Evolutionary conservation across 78 protist species (phyloP), one percentile per base, ranked within the genome.

Genomic region (Cyanophora paradoxa): DNA sequence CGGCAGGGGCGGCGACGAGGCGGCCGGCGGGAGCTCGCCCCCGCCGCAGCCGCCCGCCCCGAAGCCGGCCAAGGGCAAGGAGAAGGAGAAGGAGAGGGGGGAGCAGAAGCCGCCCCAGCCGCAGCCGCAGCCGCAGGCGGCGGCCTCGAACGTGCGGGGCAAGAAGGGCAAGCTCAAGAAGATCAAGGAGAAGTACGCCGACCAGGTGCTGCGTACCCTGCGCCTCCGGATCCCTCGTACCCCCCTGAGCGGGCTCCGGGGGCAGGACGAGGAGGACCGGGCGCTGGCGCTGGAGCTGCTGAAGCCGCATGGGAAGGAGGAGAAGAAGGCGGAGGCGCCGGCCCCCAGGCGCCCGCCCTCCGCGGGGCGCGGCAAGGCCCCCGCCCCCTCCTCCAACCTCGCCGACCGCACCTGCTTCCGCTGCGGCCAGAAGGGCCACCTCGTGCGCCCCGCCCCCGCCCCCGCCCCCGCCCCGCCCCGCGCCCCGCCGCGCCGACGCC

Each of bases 201-300:
- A 86, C 50, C 93, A 93, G 28, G 61, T 54, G 30, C 13, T 10
- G 36, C 14, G 13, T n/a, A n/a, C n/a, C n/a, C 61, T 54, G 13
- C 28, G 6, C 28, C 61, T 54, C 61, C 61, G 30, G 7, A 6
- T 6, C 14, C 61, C 7, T 13, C 28, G 30, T 54, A 10, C 61
- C 7, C 61, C 30, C 14, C 30, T 54, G 61, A 13, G 61, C 13
- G 61, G 7, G 7, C 28, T 19, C 13, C 28, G 62, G 62, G 62
- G 33, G 62, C 68, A 61, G 74, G 97, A 93, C 77, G 97, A 93
- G 33, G 97, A 93, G 31, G 97, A 93, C 39, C 72, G 79, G 19
- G 61, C 11, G 63, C 30, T 66, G 78, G 14, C 13, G 65, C 71
- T 82, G 77, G 8, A 22, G 17, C 22, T 82, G 33, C 70, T 86